A percentile compares a stretch with the other conserved stretches of the same genome.
These are phyloP conservation scores for Tinospora cordifolia DNA, from an alignment of 164 flowering plant genomes.

Conservation along the genomic window DNA sequence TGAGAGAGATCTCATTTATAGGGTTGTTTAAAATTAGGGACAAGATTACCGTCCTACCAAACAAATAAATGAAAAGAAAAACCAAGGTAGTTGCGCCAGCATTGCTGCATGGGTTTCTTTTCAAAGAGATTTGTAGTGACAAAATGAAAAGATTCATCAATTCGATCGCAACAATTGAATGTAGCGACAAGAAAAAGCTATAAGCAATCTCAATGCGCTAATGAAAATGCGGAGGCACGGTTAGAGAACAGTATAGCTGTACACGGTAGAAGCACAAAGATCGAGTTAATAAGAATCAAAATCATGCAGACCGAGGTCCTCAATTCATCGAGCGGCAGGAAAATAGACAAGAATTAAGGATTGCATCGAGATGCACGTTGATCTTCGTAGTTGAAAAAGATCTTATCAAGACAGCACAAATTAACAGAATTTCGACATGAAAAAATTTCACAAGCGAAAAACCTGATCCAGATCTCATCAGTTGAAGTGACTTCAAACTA, in stretches of 20 bases:
- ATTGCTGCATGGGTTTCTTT: neutral
- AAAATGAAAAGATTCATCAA: neutral
- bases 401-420: neutral
- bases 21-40: neutral
- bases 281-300: neutral
- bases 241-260: no score
- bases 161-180: neutral
- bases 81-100: neutral
- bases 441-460: neutral
- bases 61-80: neutral
- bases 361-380: no score
- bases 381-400: neutral
- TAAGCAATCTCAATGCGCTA: neutral
- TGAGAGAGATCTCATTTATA: no score
- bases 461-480: conserved; percentile 7
- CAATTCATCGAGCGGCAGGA: neutral
- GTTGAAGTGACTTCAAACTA: neutral
- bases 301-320: neutral
- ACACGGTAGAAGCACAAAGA: neutral
- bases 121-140: neutral
- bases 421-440: neutral
- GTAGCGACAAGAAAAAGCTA: neutral
- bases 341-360: no score
- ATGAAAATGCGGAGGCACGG: no score
- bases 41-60: neutral